Base-by-base conservation (phyloP, 306 rosid species). In the Notholithocarpus densiflorus region DNA sequence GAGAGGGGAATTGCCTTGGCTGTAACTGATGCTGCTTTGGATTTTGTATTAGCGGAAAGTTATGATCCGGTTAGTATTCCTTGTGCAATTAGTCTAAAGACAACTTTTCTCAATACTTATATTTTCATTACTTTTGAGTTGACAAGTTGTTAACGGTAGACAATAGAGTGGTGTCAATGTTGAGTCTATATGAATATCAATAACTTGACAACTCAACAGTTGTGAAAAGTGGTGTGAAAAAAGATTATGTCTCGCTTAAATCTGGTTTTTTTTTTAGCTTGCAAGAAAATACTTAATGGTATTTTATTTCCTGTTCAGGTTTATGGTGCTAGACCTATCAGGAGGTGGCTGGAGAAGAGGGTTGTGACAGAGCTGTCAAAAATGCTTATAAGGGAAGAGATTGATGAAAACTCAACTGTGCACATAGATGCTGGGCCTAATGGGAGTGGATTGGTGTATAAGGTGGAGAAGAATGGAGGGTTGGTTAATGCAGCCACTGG, bases 311-410 rank as follows among this genome's bases (percentile, higher is more conserved):
- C 34, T 31, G 6, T 83, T 79, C 82, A 94, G 98, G 97, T 87
- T 3, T 92, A 92, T 76, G 98, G 97, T 27, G 98, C 97, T 2
- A 86, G 97, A 54, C 97, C 98, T 2, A 92, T 92, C 5, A 88
- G 98, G 73, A 90, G 98, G 73, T 94, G 97, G 98, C 89, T 94
- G 11, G 98, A 94, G 89, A 94, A 79, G 90, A 91, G 73, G 84
- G 97, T 94, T 68, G 98, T 94, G 77, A 94, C 97, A 12, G 92
- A 92, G 82, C 80, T 94, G 0, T 94, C 98, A 14, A 88, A 89
- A 64, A 88, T 94, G 98, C 91, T 94, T 62, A 37, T 94, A 11
- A 88, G 79, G 74, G 98, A 91, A 70, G 98, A 91, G 75, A 91
- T 92, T 61, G 97, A 94, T 68, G 98, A 94, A 83, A 94, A 94